A percentile compares a stretch with the other conserved stretches of the same genome.
Evolutionary conservation across 257 asterid species (phyloP).

Genomic region (Fraxinus cuspidata): DNA sequence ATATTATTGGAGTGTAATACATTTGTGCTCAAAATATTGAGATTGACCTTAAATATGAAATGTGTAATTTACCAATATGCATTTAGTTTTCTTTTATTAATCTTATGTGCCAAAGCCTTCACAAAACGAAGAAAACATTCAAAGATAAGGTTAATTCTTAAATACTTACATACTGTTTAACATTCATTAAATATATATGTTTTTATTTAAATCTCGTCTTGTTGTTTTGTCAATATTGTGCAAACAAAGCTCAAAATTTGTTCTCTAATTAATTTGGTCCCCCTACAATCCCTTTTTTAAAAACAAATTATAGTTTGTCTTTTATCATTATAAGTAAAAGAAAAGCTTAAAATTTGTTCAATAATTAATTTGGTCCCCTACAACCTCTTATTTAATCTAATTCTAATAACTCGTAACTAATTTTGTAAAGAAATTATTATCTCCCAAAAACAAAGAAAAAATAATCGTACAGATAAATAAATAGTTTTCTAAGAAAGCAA

Average conservation of each 20-base stretch:
- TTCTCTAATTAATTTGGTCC: background rate
- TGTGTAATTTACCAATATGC: too few relatives aligned
- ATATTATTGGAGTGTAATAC: too few relatives aligned
- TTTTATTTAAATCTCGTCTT: background rate
- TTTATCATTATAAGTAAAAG: background rate
- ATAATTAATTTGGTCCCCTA: constrained; percentile 8
- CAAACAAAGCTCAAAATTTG: background rate
- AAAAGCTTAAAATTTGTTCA: background rate
- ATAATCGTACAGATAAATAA: too few relatives aligned
- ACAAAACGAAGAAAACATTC: too few relatives aligned
- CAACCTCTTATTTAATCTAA: background rate
- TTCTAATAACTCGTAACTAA: background rate
- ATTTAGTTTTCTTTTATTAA: too few relatives aligned
- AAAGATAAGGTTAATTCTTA: too few relatives aligned
- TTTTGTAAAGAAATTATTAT: background rate
- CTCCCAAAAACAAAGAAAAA: too few relatives aligned
- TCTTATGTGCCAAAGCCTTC: too few relatives aligned
- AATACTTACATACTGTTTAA: background rate
- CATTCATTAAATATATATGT: background rate
- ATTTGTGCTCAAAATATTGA: too few relatives aligned
- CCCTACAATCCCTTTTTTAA: background rate
- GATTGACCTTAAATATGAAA: too few relatives aligned
- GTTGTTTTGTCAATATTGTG: background rate
- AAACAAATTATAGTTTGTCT: background rate
- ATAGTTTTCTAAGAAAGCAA: too few relatives aligned